A percentile compares a stretch with the other conserved stretches of the same genome.
Conservation (phyloP, 2,329 filamentous ascomycete species). For the Eutypella sp. region DNA sequence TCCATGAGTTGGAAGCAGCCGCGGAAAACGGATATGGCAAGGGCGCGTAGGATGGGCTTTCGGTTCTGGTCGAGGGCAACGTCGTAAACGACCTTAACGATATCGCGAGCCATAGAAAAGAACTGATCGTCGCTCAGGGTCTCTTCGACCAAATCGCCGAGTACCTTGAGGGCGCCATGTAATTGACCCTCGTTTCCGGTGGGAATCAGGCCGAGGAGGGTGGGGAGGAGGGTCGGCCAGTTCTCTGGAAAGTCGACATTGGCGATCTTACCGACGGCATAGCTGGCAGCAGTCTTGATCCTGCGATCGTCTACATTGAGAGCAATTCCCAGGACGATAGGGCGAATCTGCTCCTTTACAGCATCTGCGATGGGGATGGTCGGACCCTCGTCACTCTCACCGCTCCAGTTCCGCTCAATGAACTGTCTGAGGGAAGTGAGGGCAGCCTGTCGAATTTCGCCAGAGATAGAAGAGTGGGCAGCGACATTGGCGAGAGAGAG, state of each 20-base stretch:
- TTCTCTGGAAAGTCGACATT: conserved; percentile 88
- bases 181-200: conserved; percentile 73
- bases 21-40: conserved; percentile 86
- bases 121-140: conserved; percentile 93
- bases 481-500: conserved; percentile 76
- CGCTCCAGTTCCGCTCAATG: conserved; percentile 79
- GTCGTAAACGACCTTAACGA: conserved; percentile 78
- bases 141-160: conserved; percentile 87
- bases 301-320: conserved; percentile 75
- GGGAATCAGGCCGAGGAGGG: conserved; percentile 71
- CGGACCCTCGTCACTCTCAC: conserved; percentile 62
- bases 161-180: conserved; percentile 83
- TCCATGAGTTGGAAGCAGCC: conserved; percentile 92
- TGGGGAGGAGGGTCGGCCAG: conserved; percentile 85
- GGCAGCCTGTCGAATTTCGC: conserved; percentile 76
- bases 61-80: conserved; percentile 72
- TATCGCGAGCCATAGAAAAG: conserved; percentile 80
- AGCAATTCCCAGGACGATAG: conserved; percentile 70
- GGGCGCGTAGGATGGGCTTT: conserved; percentile 70
- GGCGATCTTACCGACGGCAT: conserved; percentile 87
- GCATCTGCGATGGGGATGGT: conserved; percentile 66
- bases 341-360: conserved; percentile 68
- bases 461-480: conserved; percentile 66
- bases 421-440: conserved; percentile 77
- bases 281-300: conserved; percentile 80